These are phyloP conservation scores for Naganishia vaughanmartiniae DNA, from an alignment of 768 basidiomycete genomes.

Conservation along the genomic window DNA sequence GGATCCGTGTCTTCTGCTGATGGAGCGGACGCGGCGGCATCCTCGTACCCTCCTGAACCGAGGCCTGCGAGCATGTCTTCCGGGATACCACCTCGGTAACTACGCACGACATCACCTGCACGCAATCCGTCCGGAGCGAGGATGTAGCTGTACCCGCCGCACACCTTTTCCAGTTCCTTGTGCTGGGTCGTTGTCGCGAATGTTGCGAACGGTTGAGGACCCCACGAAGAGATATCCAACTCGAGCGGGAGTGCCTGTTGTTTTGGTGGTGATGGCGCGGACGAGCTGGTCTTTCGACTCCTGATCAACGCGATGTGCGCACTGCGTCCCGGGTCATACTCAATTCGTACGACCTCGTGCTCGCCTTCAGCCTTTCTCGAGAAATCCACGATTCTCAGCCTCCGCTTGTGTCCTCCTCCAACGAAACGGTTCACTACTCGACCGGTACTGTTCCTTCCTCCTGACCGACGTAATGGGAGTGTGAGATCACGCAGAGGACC, in stretches of 20 bases:
- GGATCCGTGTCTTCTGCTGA: constrained; percentile 27
- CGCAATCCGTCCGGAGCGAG: constrained; percentile 84
- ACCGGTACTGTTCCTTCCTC: constrained; percentile 80
- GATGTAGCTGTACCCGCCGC: constrained; percentile 75
- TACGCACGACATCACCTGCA: constrained; percentile 82
- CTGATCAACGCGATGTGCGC: constrained; percentile 89
- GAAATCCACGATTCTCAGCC: constrained; percentile 85
- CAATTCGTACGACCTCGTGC: constrained; percentile 87
- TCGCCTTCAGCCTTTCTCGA: constrained; percentile 70
- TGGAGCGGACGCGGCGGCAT: constrained; percentile 22
- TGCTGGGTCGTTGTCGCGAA: neutral
- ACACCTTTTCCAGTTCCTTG: constrained; percentile 35
- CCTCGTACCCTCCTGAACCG: constrained; percentile 23
- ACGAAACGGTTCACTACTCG: constrained; percentile 81
- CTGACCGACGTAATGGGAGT: constrained; percentile 72
- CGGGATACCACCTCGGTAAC: constrained; percentile 79
- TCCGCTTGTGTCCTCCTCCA: constrained; percentile 85
- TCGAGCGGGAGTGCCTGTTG: constrained; percentile 31
- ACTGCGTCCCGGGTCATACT: constrained; percentile 91
- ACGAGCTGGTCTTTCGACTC: constrained; percentile 54
- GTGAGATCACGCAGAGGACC: constrained; percentile 81
- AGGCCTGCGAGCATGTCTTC: constrained; percentile 64
- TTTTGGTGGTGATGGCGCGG: constrained; percentile 31
- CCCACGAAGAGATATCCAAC: constrained; percentile 29
- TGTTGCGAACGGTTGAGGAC: constrained; percentile 23